Percentiles rank a stretch among this genome's conserved stretches.
Evolutionary conservation across 805 yeast species (phyloP).

Genomic region (Teunomyces barrocoloradensis): DNA sequence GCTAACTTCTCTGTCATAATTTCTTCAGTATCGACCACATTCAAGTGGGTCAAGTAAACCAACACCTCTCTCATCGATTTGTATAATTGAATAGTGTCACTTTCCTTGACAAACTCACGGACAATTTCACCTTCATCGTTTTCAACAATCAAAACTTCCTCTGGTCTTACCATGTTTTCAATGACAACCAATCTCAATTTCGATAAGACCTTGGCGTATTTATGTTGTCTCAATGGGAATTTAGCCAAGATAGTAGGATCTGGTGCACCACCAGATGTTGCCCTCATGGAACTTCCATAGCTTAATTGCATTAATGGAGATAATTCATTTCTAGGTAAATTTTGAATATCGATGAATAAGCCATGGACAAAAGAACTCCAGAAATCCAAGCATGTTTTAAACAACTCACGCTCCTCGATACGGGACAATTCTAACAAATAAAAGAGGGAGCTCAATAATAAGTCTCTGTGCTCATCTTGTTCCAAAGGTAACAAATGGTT

Average conservation of each 20-base stretch:
- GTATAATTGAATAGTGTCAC: conserved; percentile 94
- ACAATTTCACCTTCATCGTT: conserved; percentile 99
- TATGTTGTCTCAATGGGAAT: conserved; percentile 82
- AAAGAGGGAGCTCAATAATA: conserved; percentile 70
- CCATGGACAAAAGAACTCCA: conserved; percentile 87
- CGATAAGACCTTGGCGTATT: conserved; percentile 74
- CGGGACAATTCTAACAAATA: conserved; percentile 82
- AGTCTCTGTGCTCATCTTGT: conserved; percentile 50
- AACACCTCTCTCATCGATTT: conserved; percentile 94
- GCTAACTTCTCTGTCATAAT: conserved; percentile 92
- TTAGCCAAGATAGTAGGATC: conserved; percentile 76
- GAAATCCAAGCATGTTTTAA: conserved; percentile 92
- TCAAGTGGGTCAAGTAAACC: conserved; percentile 92
- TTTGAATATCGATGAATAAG: conserved; percentile 82
- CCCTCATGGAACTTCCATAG: conserved; percentile 38
- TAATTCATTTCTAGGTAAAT: conserved; percentile 66
- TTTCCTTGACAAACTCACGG: conserved; percentile 93
- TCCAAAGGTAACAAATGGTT: conserved; percentile 71
- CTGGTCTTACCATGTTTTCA: conserved; percentile 98
- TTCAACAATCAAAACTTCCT: conserved; percentile 94
- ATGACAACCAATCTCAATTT: conserved; percentile 88
- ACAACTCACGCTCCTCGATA: conserved; percentile 93
- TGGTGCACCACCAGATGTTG: conserved; percentile 72
- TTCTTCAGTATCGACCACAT: conserved; percentile 88
- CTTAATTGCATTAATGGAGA: conserved; percentile 74